Conservation (phyloP, 495 filamentous ascomycete genomes). For the Apodospora peruviana region DNA sequence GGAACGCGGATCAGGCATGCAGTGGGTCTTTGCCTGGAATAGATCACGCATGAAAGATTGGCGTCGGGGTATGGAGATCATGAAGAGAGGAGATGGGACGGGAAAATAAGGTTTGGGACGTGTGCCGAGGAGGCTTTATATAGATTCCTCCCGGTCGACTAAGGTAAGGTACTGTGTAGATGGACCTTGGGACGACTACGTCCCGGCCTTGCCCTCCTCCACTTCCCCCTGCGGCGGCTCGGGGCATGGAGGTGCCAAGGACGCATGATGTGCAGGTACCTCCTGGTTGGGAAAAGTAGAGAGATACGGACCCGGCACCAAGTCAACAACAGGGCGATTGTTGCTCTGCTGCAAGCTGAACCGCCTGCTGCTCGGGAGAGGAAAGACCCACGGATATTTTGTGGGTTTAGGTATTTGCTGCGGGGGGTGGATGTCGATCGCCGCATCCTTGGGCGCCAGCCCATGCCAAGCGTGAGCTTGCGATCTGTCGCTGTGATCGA, state of each 20-base stretch:
- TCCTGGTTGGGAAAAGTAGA: neutral
- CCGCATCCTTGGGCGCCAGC: neutral
- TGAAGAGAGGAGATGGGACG: constrained; percentile 1
- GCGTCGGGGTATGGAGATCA: constrained; percentile 3
- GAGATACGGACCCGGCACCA: neutral
- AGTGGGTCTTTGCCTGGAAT: constrained; percentile 4
- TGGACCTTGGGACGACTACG: too few relatives aligned
- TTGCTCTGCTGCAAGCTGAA: neutral
- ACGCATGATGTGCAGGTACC: neutral
- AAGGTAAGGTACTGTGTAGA: neutral
- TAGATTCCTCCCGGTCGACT: neutral
- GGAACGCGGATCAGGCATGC: constrained; percentile 11
- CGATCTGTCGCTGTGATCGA: neutral
- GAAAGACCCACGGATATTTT: neutral
- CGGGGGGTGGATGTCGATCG: neutral
- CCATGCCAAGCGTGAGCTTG: neutral
- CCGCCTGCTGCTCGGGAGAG: neutral
- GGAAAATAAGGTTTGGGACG: neutral
- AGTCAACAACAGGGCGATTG: neutral
- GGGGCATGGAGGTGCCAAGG: neutral
- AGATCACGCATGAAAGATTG: constrained; percentile 10
- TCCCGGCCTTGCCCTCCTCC: neutral
- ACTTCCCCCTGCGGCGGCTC: neutral
- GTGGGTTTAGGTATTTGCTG: neutral
- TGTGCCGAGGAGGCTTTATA: constrained; percentile 3